These are phyloP conservation scores for Triticum urartu DNA, from an alignment of 176 grass and related monocot genomes.

Conservation along the genomic window DNA sequence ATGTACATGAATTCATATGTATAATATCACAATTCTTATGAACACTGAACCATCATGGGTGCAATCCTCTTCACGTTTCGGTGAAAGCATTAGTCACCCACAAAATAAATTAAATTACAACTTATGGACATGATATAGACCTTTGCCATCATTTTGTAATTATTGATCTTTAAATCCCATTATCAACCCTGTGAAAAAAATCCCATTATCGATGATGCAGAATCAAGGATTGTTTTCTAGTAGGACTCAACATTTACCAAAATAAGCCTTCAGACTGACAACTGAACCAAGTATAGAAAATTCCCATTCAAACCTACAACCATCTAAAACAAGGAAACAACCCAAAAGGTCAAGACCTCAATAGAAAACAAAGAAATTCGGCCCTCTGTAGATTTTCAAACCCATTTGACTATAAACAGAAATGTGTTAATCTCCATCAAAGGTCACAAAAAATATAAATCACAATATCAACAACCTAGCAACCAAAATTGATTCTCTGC, in stretches of 20 bases:
- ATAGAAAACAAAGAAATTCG: background rate
- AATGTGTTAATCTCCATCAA: background rate
- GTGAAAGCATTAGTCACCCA: background rate
- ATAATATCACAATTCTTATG: constrained; percentile 10
- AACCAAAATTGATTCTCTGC: background rate
- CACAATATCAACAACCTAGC: background rate
- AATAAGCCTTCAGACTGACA: background rate
- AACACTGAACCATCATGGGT: background rate
- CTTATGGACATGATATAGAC: background rate
- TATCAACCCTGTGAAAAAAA: background rate
- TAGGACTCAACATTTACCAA: background rate
- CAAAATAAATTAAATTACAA: background rate
- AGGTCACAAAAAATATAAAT: background rate
- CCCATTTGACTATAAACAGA: background rate
- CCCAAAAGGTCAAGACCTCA: background rate
- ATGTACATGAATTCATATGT: background rate
- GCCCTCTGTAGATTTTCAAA: background rate
- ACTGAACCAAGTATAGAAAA: background rate
- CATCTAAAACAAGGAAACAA: constrained; percentile 3
- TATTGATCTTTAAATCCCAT: background rate
- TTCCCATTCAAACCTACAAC: background rate
- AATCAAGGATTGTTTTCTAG: background rate
- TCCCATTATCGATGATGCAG: background rate
- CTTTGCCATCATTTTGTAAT: background rate
- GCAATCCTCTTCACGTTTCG: background rate